Evolutionary conservation across 805 yeast species (phyloP).

Genomic region (Priceomyces melissophilus): DNA sequence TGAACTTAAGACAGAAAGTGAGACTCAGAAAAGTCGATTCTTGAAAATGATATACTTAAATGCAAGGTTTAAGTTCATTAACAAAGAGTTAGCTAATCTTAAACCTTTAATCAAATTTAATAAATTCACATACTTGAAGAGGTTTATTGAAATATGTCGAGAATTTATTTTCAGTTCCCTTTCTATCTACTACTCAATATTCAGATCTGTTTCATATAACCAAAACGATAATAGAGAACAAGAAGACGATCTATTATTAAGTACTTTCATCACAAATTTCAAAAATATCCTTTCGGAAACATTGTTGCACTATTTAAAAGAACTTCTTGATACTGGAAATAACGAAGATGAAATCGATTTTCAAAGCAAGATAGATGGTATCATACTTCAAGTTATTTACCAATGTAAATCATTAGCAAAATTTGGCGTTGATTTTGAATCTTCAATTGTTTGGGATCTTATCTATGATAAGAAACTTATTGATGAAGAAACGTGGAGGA

Average conservation of each 20-base stretch:
- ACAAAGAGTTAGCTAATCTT: constrained; percentile 55
- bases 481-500: constrained; percentile 31
- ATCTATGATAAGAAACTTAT: constrained; percentile 23
- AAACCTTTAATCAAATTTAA: constrained; percentile 53
- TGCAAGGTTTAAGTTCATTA: constrained; percentile 66
- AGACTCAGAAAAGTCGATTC: constrained; percentile 14
- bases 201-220: constrained; percentile 31
- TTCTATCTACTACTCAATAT: constrained; percentile 61
- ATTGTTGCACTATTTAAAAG: constrained; percentile 21
- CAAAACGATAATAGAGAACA: constrained; percentile 13
- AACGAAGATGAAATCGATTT: constrained; percentile 29
- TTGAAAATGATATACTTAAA: constrained; percentile 58
- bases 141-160: constrained; percentile 79
- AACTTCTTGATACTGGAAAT: constrained; percentile 7
- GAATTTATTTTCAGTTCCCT: constrained; percentile 77
- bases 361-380: constrained; percentile 51
- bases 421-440: constrained; percentile 67
- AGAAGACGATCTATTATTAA: constrained; percentile 22
- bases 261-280: constrained; percentile 29
- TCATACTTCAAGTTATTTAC: constrained; percentile 79
- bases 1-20: neutral
- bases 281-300: constrained; percentile 22
- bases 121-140: constrained; percentile 61
- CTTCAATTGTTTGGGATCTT: constrained; percentile 42
- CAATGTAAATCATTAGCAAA: constrained; percentile 83